Conservation (phyloP, 2,329 filamentous ascomycete genomes). For the Alternaria gaisen region DNA sequence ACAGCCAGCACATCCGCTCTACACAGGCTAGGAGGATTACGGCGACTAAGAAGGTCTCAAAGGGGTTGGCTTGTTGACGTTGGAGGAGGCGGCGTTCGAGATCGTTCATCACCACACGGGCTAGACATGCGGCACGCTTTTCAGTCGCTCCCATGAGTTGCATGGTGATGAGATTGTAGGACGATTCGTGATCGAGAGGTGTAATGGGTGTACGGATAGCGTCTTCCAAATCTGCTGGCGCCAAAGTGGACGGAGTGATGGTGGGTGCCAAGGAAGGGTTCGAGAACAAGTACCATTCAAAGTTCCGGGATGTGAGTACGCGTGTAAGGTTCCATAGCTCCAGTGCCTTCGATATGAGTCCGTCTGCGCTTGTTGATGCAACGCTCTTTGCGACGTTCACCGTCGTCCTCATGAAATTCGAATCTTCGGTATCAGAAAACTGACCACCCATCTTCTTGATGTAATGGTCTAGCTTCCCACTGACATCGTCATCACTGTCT, state of each 20-base stretch:
- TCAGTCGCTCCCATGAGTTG: constrained; percentile 66
- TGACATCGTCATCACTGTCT: constrained; percentile 62
- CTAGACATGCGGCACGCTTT: constrained; percentile 61
- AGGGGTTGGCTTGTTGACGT: constrained; percentile 64
- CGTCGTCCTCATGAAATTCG: constrained; percentile 61
- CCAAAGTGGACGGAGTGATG: constrained; percentile 43
- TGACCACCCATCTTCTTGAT: constrained; percentile 59
- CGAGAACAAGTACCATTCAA: constrained; percentile 60
- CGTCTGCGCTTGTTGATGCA: constrained; percentile 50
- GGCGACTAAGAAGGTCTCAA: constrained; percentile 67
- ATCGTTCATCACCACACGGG: constrained; percentile 66
- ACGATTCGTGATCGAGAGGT: constrained; percentile 48
- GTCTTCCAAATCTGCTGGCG: constrained; percentile 41
- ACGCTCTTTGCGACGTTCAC: constrained; percentile 49
- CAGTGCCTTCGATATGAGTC: constrained; percentile 60
- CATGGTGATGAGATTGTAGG: constrained; percentile 60
- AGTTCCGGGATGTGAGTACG: constrained; percentile 60
- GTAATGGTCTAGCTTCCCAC: constrained; percentile 63
- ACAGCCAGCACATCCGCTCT: constrained; percentile 68
- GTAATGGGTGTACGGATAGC: constrained; percentile 40
- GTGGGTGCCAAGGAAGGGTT: constrained; percentile 53
- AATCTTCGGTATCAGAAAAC: constrained; percentile 61
- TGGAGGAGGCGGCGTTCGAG: constrained; percentile 68
- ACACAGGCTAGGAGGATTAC: constrained; percentile 67
- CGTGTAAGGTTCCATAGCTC: constrained; percentile 67